phyloP scores from a whole-genome alignment of 169 alveolate genomes.

The Eimeria acervulina region DNA sequence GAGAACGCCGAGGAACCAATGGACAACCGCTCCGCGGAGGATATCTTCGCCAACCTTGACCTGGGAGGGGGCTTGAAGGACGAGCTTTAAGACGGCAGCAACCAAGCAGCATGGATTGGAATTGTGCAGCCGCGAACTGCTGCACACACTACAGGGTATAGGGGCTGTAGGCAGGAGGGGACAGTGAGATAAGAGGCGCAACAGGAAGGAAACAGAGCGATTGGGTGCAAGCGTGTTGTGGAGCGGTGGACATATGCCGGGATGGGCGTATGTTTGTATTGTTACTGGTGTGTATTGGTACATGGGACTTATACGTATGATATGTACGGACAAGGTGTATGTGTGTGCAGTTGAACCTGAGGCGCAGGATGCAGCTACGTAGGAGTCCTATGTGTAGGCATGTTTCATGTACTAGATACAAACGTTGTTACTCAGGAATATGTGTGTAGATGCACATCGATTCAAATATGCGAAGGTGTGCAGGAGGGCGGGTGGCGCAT shows the following conservation, averaged over 20 bases:
- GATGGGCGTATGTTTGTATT: not conserved
- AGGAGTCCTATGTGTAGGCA: too few relatives aligned
- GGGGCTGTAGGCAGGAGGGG: too few relatives aligned
- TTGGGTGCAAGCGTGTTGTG: too few relatives aligned
- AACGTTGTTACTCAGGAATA: too few relatives aligned
- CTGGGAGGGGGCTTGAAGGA: not conserved
- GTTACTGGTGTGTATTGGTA: not conserved
- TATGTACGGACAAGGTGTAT: not conserved
- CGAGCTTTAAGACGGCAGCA: not conserved
- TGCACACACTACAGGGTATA: not conserved
- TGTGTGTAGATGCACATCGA: too few relatives aligned
- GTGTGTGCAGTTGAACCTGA: not conserved
- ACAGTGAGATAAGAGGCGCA: too few relatives aligned
- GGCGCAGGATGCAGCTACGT: too few relatives aligned
- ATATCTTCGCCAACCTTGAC: not conserved
- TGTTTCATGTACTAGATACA: too few relatives aligned
- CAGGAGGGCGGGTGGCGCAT: too few relatives aligned
- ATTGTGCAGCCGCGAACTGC: not conserved
- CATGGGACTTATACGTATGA: not conserved
- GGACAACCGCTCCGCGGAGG: slow-evolving; percentile 10
- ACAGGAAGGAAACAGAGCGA: too few relatives aligned
- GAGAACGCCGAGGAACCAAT: slow-evolving; percentile 4
- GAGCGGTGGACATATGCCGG: not conserved
- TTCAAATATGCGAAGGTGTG: too few relatives aligned
- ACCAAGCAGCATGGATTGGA: not conserved